Conservation (phyloP, 2,329 filamentous ascomycete genomes). For the Coniochaeta sp. region DNA sequence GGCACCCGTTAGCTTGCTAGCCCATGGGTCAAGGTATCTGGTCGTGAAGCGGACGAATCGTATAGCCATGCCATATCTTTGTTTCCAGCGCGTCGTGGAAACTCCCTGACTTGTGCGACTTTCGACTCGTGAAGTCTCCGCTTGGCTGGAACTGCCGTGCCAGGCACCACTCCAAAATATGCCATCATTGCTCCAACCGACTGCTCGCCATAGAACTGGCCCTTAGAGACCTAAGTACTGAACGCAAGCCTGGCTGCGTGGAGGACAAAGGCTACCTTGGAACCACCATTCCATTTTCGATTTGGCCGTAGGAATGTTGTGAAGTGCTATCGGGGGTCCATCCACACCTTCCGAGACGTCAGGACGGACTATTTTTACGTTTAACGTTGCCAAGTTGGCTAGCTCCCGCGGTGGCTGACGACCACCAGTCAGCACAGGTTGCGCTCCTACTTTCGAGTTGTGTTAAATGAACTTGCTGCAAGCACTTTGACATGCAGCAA, state of each 20-base stretch:
- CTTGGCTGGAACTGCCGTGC: no score
- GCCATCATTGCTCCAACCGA: no score
- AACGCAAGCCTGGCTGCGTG: not conserved
- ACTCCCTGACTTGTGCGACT: no score
- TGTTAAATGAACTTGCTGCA: not conserved
- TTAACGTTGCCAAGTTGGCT: not conserved
- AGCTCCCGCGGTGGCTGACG: not conserved
- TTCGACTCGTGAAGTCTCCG: no score
- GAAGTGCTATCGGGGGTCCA: not conserved
- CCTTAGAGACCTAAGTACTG: not conserved
- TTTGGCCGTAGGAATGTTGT: not conserved
- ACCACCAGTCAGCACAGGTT: not conserved
- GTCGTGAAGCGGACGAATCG: not conserved
- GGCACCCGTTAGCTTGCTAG: not conserved
- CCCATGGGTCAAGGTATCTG: not conserved
- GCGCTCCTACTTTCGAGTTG: not conserved
- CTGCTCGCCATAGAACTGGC: no score
- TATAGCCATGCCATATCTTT: not conserved
- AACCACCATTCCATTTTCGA: not conserved
- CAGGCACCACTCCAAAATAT: no score
- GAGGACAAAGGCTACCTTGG: not conserved
- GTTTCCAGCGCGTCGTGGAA: no score
- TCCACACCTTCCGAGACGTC: not conserved
- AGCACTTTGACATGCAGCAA: not conserved
- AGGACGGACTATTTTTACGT: not conserved